Conservation (phyloP, 257 asterid genomes). For the Nicotiana noctiflora region DNA sequence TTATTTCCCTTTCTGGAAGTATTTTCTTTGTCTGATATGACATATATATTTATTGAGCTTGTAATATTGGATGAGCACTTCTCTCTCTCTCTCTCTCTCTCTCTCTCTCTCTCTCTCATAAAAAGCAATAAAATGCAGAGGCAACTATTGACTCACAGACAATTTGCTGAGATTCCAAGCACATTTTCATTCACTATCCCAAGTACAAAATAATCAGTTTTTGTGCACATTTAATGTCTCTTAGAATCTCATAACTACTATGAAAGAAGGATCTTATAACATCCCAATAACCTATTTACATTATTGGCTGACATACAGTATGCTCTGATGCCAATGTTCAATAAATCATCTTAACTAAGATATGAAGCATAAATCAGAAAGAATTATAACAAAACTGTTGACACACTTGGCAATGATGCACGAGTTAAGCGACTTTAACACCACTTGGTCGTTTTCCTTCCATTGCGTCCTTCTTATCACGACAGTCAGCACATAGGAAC, state of each 20-base stretch:
- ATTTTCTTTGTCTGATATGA: too few relatives aligned
- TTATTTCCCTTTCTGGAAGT: too few relatives aligned
- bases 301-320: neutral
- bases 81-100: too few relatives aligned
- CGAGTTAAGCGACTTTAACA: constrained; percentile 23
- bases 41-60: too few relatives aligned
- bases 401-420: neutral
- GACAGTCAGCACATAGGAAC: constrained; percentile 67
- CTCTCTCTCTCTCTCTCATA: too few relatives aligned
- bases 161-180: neutral
- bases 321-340: neutral
- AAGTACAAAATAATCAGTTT: neutral
- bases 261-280: neutral
- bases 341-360: neutral
- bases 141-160: neutral
- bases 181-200: neutral
- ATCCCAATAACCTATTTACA: constrained; percentile 13
- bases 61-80: too few relatives aligned
- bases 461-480: constrained; percentile 79
- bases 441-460: constrained; percentile 58
- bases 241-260: neutral
- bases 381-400: constrained; percentile 7
- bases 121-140: neutral
- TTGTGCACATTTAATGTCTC: neutral
- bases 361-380: neutral